Base-by-base conservation (phyloP, 2,329 filamentous ascomycete species). In the Talaromyces sp. region DNA sequence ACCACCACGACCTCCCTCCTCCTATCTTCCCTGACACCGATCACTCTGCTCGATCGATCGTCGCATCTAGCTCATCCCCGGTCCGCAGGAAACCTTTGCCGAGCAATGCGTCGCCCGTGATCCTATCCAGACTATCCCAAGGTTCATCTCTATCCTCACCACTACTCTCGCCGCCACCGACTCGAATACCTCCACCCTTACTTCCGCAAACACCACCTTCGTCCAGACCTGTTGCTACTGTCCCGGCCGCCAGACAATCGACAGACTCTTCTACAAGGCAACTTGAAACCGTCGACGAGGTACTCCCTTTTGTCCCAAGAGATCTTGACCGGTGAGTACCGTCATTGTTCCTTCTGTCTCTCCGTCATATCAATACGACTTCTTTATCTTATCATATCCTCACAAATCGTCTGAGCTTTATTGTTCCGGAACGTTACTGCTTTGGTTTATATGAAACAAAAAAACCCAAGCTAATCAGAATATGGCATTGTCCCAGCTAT, bases 81-180 rank as follows among this genome's bases (percentile, higher is more conserved):
- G 77, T 85, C 66, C 81, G 81, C 70, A 80, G 84, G 69, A 86
- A 86, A 73, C 84, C 85, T 70, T 74, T 87, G 67, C 85, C 84
- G 67, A 75, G 78, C 66, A 80, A 80, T 76, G 78, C 79, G 67
- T 81, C 83, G 60, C 80, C 83, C 68, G 74, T 83, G 63, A 76
- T 81, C 52, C 39, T 63, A 27, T 66, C 64, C 5, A 49, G 57
- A 22, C 45, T 64, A 33, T 70, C 65, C 73, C 74, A 62, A 79
- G 57, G 35, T 10, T 45, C 63, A 35, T 45, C 65, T 60, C 10
- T 58, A 13, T 64, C 33, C 9, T 50, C 57, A 56, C 58, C 52
- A 13, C 22, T 33, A 7, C 63, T 22, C n/a, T 47, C 43, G 54
- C 49, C 49, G 47, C 37, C 37, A 19, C 24, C 76, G 69, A 77